Percentiles rank a stretch among this genome's conserved stretches.
Conservation (phyloP, 768 basidiomycete genomes). For the Nidularia sp. region DNA sequence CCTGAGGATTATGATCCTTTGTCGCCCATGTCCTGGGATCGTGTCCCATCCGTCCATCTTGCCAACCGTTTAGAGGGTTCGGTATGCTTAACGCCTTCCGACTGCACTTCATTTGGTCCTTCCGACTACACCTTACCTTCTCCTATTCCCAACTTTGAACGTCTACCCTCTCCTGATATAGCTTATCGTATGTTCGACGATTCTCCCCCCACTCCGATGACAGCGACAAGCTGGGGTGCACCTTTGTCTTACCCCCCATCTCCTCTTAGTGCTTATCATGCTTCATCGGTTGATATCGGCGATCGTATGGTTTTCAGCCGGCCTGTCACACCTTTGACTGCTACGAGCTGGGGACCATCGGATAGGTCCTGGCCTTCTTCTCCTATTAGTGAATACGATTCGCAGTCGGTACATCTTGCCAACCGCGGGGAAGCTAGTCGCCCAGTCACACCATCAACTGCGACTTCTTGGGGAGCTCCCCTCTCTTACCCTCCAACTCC, state of each 20-base stretch:
- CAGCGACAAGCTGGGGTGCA: slow-evolving; percentile 44
- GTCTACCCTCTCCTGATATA: slow-evolving; percentile 55
- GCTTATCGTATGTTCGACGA: slow-evolving; percentile 53
- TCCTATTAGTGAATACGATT: slow-evolving; percentile 8
- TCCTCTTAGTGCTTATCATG: slow-evolving; percentile 17
- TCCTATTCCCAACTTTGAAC: slow-evolving; percentile 25
- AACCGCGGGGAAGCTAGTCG: slow-evolving; percentile 27
- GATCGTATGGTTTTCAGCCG: slow-evolving; percentile 35
- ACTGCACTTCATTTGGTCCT: slow-evolving; percentile 54
- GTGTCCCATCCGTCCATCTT: slow-evolving; percentile 51
- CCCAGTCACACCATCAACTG: slow-evolving; percentile 38
- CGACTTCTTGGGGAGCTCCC: slow-evolving; percentile 49
- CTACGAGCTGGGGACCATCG: slow-evolving; percentile 30
- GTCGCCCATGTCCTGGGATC: slow-evolving; percentile 31
- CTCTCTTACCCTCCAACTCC: slow-evolving; percentile 37
- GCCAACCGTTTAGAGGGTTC: slow-evolving; percentile 53
- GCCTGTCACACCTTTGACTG: slow-evolving; percentile 38
- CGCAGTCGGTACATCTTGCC: slow-evolving; percentile 36
- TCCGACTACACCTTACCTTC: slow-evolving; percentile 41
- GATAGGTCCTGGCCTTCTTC: slow-evolving; percentile 17
- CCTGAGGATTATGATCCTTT: slow-evolving; percentile 43
- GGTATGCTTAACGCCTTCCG: slow-evolving; percentile 49
- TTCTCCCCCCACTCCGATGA: slow-evolving; percentile 45
- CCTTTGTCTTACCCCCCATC: slow-evolving; percentile 27
- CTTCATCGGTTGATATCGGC: slow-evolving; percentile 45